These are phyloP conservation scores for Wickerhamiella allomyrinae DNA, from an alignment of 805 yeast genomes.

Conservation along the genomic window DNA sequence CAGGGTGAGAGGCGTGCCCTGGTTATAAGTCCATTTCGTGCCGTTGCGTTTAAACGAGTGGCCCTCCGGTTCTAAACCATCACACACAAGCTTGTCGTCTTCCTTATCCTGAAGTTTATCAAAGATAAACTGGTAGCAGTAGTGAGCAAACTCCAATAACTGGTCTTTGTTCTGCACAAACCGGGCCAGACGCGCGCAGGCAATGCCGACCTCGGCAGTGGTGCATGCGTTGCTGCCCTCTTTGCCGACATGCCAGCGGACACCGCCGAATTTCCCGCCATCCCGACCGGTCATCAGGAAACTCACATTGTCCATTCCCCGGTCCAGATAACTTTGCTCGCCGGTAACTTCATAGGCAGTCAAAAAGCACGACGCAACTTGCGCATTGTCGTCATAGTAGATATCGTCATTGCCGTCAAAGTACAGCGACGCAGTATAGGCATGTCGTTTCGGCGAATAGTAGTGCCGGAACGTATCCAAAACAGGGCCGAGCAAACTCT, in stretches of 20 bases:
- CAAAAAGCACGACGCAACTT: slow-evolving; percentile 48
- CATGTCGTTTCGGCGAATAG: slow-evolving; percentile 36
- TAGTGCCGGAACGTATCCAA: slow-evolving; percentile 37
- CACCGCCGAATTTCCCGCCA: slow-evolving; percentile 41
- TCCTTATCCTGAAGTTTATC: slow-evolving; percentile 36
- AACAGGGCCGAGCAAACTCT: slow-evolving; percentile 40
- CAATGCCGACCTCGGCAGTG: slow-evolving; percentile 52
- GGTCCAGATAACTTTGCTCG: slow-evolving; percentile 36
- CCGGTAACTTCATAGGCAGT: slow-evolving; percentile 57
- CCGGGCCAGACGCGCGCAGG: slow-evolving; percentile 41
- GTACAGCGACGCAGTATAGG: slow-evolving; percentile 53
- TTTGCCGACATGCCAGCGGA: slow-evolving; percentile 51
- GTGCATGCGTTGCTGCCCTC: slow-evolving; percentile 51
- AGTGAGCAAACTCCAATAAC: slow-evolving; percentile 45
- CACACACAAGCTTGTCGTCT: slow-evolving; percentile 42
- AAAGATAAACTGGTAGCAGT: slow-evolving; percentile 45
- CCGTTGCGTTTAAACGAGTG: slow-evolving; percentile 31
- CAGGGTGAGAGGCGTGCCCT: slow-evolving; percentile 50
- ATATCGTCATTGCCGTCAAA: slow-evolving; percentile 46
- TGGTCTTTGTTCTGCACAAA: slow-evolving; percentile 29
- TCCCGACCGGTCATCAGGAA: slow-evolving; percentile 49
- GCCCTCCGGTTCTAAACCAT: slow-evolving; percentile 38
- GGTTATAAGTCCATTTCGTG: slow-evolving; percentile 52
- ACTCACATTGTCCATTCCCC: slow-evolving; percentile 42
- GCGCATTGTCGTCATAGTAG: slow-evolving; percentile 66